Evolutionary conservation across 1,284 basidiomycete genomes (phyloP).

Genomic region (Tremellales sp.): DNA sequence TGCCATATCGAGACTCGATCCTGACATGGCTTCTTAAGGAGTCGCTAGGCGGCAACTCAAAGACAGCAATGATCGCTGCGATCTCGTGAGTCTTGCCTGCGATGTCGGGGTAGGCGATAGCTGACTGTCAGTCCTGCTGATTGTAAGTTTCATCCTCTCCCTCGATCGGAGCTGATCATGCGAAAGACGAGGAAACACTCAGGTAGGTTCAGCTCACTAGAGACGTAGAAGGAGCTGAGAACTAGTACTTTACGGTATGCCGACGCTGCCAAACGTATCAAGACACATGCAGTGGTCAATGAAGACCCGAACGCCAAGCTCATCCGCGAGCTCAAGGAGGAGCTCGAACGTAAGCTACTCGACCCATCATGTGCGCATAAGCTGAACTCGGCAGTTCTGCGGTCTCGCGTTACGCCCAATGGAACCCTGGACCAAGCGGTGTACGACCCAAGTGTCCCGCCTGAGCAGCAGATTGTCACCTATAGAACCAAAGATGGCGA

Average conservation of each 20-base stretch:
- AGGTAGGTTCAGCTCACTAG: slow-evolving; percentile 50
- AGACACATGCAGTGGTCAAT: slow-evolving; percentile 98
- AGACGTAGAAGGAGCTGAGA: neutral
- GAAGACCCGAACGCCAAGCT: slow-evolving; percentile 99
- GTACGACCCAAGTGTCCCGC: slow-evolving; percentile 84
- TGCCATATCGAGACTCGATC: slow-evolving; percentile 92
- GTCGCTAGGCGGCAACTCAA: slow-evolving; percentile 89
- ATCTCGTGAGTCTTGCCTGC: slow-evolving; percentile 58
- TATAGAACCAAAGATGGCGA: slow-evolving; percentile 91
- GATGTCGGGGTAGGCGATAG: neutral
- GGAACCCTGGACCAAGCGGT: slow-evolving; percentile 44
- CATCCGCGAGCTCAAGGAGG: slow-evolving; percentile 91
- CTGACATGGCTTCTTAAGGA: slow-evolving; percentile 98
- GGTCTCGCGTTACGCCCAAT: slow-evolving; percentile 50
- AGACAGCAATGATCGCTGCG: slow-evolving; percentile 86
- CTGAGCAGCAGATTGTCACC: slow-evolving; percentile 91
- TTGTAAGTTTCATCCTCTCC: slow-evolving; percentile 29
- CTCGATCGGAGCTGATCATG: neutral
- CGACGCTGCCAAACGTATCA: slow-evolving; percentile 98
- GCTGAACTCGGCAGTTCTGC: slow-evolving; percentile 27
- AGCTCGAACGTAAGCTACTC: slow-evolving; percentile 69
- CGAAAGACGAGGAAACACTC: slow-evolving; percentile 87
- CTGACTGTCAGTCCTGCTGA: slow-evolving; percentile 41
- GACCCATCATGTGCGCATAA: neutral
- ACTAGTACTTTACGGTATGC: slow-evolving; percentile 66